phyloP scores from a whole-genome alignment of 129 eudicot species.

The Helianthus tuberosus region DNA sequence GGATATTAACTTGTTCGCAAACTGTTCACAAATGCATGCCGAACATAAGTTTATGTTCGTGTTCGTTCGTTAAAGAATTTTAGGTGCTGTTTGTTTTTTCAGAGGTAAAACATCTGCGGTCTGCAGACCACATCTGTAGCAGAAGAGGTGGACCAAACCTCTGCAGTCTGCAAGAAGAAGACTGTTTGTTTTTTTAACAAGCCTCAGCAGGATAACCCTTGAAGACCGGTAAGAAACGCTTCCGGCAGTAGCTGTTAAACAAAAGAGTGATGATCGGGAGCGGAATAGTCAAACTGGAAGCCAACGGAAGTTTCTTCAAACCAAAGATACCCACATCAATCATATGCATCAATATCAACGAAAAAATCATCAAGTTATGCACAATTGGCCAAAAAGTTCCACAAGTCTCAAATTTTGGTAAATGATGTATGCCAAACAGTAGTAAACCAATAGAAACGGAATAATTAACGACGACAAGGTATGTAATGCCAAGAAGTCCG shows the following conservation, averaged over 20 bases:
- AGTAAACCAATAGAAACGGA: conserved; percentile 86
- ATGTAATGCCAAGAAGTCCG: conserved; percentile 90
- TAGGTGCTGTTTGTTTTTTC: too few species aligned
- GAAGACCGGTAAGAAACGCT: conserved; percentile 76
- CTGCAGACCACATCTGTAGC: too few species aligned
- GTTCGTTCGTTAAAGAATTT: too few species aligned
- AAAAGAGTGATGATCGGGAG: conserved; percentile 85
- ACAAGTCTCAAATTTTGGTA: conserved; percentile 81
- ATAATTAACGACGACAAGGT: conserved; percentile 83
- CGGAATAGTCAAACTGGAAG: conserved; percentile 70
- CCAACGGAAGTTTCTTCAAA: conserved; percentile 75
- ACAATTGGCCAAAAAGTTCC: conserved; percentile 93
- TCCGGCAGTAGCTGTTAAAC: conserved; percentile 73
- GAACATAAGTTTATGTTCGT: too few species aligned
- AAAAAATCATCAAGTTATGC: conserved; percentile 66
- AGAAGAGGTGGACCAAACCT: too few species aligned
- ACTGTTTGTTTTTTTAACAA: too few species aligned
- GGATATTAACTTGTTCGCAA: too few species aligned
- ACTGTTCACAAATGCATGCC: too few species aligned
- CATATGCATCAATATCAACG: conserved; percentile 80
- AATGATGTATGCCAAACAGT: conserved; percentile 73
- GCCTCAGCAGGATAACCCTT: conserved; percentile 89
- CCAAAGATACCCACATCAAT: conserved; percentile 92
- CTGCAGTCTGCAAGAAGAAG: too few species aligned
- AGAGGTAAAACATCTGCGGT: too few species aligned